Conservation (phyloP, 495 filamentous ascomycete species). For the Talaromyces trachyspermus region DNA sequence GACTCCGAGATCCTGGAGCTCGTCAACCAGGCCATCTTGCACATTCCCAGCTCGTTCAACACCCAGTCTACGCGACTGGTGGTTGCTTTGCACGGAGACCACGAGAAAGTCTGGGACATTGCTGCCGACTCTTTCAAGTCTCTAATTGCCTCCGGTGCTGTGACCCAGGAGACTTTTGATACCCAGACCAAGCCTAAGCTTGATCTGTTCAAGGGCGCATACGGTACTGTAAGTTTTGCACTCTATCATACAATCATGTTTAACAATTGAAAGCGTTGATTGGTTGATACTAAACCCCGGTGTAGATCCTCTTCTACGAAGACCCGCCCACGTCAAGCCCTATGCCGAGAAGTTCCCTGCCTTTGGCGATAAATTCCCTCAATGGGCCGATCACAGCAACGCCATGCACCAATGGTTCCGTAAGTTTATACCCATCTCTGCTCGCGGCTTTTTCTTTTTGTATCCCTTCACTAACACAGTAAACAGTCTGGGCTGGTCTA, state of each 20-base stretch:
- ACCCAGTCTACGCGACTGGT: slow-evolving; percentile 46
- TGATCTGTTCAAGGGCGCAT: slow-evolving; percentile 33
- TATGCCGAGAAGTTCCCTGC: slow-evolving; percentile 37
- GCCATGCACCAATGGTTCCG: slow-evolving; percentile 50
- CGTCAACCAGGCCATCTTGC: slow-evolving; percentile 38
- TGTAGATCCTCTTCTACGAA: slow-evolving; percentile 47
- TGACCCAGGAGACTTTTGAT: slow-evolving; percentile 36
- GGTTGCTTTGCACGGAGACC: slow-evolving; percentile 39
- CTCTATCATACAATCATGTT: background rate
- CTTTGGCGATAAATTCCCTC: slow-evolving; percentile 37
- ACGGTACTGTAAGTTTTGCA: slow-evolving; percentile 38
- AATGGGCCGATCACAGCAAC: slow-evolving; percentile 46
- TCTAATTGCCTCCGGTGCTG: slow-evolving; percentile 24
- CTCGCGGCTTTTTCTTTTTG: background rate
- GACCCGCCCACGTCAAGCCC: slow-evolving; percentile 36
- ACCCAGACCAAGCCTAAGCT: slow-evolving; percentile 40
- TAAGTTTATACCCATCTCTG: slow-evolving; percentile 16
- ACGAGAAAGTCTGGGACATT: slow-evolving; percentile 46
- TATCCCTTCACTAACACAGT: slow-evolving; percentile 8
- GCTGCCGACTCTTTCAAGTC: slow-evolving; percentile 30
- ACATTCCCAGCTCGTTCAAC: slow-evolving; percentile 48
- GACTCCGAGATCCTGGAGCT: slow-evolving; percentile 45
- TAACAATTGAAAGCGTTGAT: slow-evolving; percentile 1
- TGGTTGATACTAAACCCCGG: background rate
- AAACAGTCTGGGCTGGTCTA: slow-evolving; percentile 44